A percentile compares a stretch with the other conserved stretches of the same genome.
Conservation (phyloP, 2,329 filamentous ascomycete species). For the Remersonia thermophila region DNA sequence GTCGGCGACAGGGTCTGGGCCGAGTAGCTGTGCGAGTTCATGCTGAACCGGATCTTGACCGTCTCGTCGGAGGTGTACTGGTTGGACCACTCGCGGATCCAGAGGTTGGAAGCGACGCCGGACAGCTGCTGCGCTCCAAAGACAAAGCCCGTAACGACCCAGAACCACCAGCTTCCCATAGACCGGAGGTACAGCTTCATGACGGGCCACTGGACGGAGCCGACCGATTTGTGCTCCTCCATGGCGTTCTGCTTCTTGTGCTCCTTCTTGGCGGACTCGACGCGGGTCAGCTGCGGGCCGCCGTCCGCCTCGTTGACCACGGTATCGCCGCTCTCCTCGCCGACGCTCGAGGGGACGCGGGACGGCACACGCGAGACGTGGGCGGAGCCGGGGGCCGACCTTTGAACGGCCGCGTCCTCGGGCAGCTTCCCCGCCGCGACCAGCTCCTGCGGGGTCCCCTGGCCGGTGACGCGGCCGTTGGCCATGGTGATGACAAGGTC, state of each 20-base stretch:
- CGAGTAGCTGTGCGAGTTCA: conserved; percentile 25
- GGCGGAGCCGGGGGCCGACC: conserved; percentile 56
- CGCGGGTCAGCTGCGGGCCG: conserved; percentile 33
- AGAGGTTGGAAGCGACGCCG: conserved; percentile 78
- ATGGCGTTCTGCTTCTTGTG: conserved; percentile 40
- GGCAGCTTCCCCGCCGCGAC: conserved; percentile 81
- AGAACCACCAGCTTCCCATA: conserved; percentile 98
- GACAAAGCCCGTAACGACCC: conserved; percentile 60
- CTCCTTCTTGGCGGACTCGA: conserved; percentile 34
- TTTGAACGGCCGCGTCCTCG: conserved; percentile 57
- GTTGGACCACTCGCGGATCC: conserved; percentile 93
- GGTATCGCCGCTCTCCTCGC: conserved; percentile 47
- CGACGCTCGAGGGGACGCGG: conserved; percentile 62
- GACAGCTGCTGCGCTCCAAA: conserved; percentile 77
- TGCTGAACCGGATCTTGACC: conserved; percentile 21
- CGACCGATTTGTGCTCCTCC: conserved; percentile 69
- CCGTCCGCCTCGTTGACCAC: conserved; percentile 40
- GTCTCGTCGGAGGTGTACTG: conserved; percentile 51
- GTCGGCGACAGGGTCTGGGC: conserved; percentile 25
- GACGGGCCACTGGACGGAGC: conserved; percentile 78
- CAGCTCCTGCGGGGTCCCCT: conserved; percentile 67
- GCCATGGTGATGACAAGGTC: conserved; percentile 75
- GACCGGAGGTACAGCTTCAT: conserved; percentile 73
- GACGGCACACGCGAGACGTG: conserved; percentile 64
- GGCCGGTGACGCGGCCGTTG: conserved; percentile 66